Conservation (phyloP, 2,329 filamentous ascomycete species). For the Venturia asperata region DNA sequence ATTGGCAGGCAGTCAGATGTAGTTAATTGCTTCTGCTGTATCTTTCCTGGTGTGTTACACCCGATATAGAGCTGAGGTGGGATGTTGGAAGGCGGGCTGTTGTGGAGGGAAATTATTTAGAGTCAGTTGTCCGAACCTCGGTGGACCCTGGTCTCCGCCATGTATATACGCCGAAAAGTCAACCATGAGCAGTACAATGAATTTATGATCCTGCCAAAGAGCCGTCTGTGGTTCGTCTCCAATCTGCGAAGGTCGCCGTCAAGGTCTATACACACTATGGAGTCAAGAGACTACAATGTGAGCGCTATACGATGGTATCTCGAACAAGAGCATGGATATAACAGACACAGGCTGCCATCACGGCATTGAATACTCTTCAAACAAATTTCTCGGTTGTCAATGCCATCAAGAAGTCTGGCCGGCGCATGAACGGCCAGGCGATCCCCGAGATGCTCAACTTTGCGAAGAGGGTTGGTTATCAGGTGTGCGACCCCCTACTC, state of each 20-base stretch:
- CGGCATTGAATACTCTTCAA: constrained; percentile 67
- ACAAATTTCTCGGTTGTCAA: constrained; percentile 74
- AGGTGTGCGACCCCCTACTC: constrained; percentile 44
- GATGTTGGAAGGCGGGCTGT: background rate
- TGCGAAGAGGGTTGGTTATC: constrained; percentile 68
- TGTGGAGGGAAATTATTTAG: background rate
- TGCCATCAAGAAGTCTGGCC: constrained; percentile 66
- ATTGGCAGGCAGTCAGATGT: background rate
- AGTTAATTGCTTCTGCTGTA: background rate
- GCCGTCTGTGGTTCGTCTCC: background rate
- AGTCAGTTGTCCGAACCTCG: background rate
- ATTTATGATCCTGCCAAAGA: constrained; percentile 16
- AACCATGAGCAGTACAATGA: background rate
- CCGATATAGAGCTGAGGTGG: background rate
- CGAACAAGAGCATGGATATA: constrained; percentile 15
- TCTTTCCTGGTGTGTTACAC: background rate
- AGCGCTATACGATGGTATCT: constrained; percentile 21
- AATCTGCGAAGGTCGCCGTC: background rate
- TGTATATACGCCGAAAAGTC: background rate
- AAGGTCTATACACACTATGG: constrained; percentile 20
- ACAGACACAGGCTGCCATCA: constrained; percentile 55
- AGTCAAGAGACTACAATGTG: constrained; percentile 22
- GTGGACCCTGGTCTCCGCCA: background rate
- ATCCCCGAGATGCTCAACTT: constrained; percentile 78
- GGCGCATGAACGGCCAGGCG: constrained; percentile 64